Base-by-base conservation (phyloP, 2,329 filamentous ascomycete species). In the Trichophyton mentagrophytes region DNA sequence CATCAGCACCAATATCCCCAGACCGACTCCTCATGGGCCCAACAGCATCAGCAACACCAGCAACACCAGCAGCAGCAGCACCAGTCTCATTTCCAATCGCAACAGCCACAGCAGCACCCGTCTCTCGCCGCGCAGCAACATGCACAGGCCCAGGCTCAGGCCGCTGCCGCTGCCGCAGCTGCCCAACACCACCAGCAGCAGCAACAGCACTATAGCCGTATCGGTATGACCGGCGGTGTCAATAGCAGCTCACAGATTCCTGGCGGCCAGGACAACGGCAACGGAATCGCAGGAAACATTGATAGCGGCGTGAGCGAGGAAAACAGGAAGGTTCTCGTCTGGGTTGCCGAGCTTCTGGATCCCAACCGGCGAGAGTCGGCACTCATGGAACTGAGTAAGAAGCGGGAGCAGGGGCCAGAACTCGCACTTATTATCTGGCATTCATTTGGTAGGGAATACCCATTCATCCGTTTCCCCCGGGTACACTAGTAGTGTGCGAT, bases 401-500 rank as follows among this genome's bases (percentile, higher is more conserved):
- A 99, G 82, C 82, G 93, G 61, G 93, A 99, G 76, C 93, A 97
- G 75, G 93, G 99, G 15, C 92, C 93, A 0, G 93, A 99, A 77
- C 80, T 99, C 62, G 93, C 93, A 55, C 79, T 99, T 68, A 96
- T 99, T 64, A 80, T 99, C 64, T 99, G 93, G 93, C 93, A 99
- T 75, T 97, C 92, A 2, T 97, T 96, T 70, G 93, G 92, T 95
- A 83, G 8, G 33, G 33, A 65, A n/a, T 44, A 13, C 22, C 33
- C 42, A n/a, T 22, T 36, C 22, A 33, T 11, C 6, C 22, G 38
- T 25, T 44, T 27, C 20, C 40, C 0, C 27, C 57, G n/a, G 36
- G 59, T 15, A 20, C n/a, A 44, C 4, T 5, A 6, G 15, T n/a
- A 1, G 5, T 36, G 3, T 44, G 46, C 17, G 33, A 36, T 8